These are phyloP conservation scores for Pilaira anomala DNA, from an alignment of 192 early-diverging fungal species.

Conservation along the genomic window DNA sequence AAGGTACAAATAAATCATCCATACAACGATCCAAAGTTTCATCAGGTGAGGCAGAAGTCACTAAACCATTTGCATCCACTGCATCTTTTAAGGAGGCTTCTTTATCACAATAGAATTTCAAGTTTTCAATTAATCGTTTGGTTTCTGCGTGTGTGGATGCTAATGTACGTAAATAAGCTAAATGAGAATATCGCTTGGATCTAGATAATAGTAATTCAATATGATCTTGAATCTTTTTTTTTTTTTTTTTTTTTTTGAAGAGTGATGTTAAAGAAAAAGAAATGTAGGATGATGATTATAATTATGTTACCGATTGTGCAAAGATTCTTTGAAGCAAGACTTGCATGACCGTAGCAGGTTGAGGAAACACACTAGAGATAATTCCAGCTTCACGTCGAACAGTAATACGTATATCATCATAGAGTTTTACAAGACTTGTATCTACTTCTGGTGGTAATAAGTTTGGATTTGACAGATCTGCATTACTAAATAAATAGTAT, in stretches of 20 bases:
- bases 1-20: conserved; percentile 94
- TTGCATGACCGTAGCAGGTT: conserved; percentile 87
- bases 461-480: conserved; percentile 50
- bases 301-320: conserved; percentile 78
- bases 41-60: conserved; percentile 53
- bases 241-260: neutral
- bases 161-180: conserved; percentile 78
- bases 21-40: conserved; percentile 82
- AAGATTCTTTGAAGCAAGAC: conserved; percentile 92
- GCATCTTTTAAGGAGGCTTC: conserved; percentile 35
- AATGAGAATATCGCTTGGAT: conserved; percentile 67
- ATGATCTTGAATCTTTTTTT: conserved; percentile 77
- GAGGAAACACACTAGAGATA: conserved; percentile 93
- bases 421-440: conserved; percentile 71
- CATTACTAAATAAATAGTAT: conserved; percentile 26
- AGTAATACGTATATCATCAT: conserved; percentile 77
- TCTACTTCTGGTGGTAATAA: conserved; percentile 63
- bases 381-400: conserved; percentile 86
- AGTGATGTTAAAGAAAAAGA: neutral
- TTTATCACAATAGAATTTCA: conserved; percentile 76
- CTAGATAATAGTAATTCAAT: conserved; percentile 75
- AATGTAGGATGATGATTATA: too few relatives aligned
- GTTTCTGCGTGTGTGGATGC: conserved; percentile 72
- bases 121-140: conserved; percentile 64
- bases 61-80: conserved; percentile 40